A percentile compares a stretch with the other conserved stretches of the same genome.
phyloP scores from a whole-genome alignment of 2,329 filamentous ascomycete genomes.

The Penicillium sp. region DNA sequence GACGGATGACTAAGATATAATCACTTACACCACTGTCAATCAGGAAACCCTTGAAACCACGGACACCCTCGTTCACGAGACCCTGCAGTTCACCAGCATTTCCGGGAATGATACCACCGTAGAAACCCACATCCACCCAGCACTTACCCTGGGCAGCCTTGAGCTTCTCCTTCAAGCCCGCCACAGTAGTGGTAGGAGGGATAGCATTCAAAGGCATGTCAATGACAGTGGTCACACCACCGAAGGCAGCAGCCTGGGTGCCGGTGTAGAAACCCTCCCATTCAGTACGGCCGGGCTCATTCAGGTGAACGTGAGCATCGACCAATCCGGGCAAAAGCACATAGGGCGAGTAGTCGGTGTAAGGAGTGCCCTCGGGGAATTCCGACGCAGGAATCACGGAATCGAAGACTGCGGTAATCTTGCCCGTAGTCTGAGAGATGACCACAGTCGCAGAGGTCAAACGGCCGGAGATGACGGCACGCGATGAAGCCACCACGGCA shows the following conservation, averaged over 20 bases:
- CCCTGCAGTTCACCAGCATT: constrained; percentile 78
- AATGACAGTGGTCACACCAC: constrained; percentile 92
- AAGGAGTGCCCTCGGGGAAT: constrained; percentile 72
- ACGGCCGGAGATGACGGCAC: constrained; percentile 74
- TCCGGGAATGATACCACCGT: constrained; percentile 89
- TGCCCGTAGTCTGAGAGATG: constrained; percentile 75
- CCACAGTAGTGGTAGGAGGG: constrained; percentile 88
- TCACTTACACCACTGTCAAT: constrained; percentile 87
- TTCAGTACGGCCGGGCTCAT: constrained; percentile 93
- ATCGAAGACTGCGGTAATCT: constrained; percentile 75
- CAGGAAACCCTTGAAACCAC: constrained; percentile 96
- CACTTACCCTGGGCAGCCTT: constrained; percentile 81
- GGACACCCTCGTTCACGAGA: constrained; percentile 79
- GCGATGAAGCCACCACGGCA: constrained; percentile 78
- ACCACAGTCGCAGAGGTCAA: constrained; percentile 81
- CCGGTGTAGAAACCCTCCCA: constrained; percentile 98
- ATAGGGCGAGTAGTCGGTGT: constrained; percentile 80
- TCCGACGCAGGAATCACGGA: constrained; percentile 70
- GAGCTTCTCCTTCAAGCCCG: constrained; percentile 80
- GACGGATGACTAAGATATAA: neutral
- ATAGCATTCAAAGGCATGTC: constrained; percentile 99
- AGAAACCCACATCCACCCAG: constrained; percentile 99
- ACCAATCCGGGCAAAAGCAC: constrained; percentile 88
- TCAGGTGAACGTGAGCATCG: constrained; percentile 95
- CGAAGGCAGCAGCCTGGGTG: constrained; percentile 88